Conservation (phyloP, 768 basidiomycete genomes). For the Glaciozyma martinii region DNA sequence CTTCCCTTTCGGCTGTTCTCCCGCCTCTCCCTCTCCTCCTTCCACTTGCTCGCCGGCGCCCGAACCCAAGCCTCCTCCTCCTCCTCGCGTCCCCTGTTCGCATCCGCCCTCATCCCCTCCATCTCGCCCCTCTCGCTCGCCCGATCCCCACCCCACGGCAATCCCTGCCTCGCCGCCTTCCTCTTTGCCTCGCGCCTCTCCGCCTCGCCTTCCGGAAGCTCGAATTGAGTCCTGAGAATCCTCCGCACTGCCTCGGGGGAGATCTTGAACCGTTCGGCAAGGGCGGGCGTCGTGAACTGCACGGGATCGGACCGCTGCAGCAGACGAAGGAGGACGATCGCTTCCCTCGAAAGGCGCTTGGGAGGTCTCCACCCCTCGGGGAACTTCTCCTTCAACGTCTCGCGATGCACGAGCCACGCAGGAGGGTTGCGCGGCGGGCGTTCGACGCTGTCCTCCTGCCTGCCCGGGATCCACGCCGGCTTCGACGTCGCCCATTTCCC, state of each 20-base stretch:
- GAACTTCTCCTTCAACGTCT: too few relatives aligned
- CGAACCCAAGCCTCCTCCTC: neutral
- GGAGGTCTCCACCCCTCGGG: slow-evolving; percentile 56
- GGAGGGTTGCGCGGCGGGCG: too few relatives aligned
- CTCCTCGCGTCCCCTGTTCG: neutral
- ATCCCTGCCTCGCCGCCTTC: slow-evolving; percentile 23
- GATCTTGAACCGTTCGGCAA: slow-evolving; percentile 69
- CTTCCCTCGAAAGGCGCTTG: slow-evolving; percentile 67
- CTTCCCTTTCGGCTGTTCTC: neutral
- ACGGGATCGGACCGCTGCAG: slow-evolving; percentile 57
- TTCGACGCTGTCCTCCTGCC: too few relatives aligned
- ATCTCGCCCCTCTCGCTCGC: neutral
- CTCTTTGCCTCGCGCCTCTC: slow-evolving; percentile 31
- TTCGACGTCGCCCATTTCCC: too few relatives aligned
- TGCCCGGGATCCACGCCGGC: too few relatives aligned
- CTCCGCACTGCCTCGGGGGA: slow-evolving; percentile 71
- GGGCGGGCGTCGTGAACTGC: slow-evolving; percentile 55
- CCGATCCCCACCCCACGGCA: neutral
- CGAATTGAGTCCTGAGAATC: slow-evolving; percentile 68
- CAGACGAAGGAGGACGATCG: slow-evolving; percentile 68
- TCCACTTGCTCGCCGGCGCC: neutral
- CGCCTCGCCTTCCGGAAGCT: slow-evolving; percentile 48
- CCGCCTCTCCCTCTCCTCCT: neutral
- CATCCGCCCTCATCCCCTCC: neutral
- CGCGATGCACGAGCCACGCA: too few relatives aligned